These are phyloP conservation scores for Linum usitatissimum DNA, from an alignment of 345 rosid species.

Conservation along the genomic window DNA sequence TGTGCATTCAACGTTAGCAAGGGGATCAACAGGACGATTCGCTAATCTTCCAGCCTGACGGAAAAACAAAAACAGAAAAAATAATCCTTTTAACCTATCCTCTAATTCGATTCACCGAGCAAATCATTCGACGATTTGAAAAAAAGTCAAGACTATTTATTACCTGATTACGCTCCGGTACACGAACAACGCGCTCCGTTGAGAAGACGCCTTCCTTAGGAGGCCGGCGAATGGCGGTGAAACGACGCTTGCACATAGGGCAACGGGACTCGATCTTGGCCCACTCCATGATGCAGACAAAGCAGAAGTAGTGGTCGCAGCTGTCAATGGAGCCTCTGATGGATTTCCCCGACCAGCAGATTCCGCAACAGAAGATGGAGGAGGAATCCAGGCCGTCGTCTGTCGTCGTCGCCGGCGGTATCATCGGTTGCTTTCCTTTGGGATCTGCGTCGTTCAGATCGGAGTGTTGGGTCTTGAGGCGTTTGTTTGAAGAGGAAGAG, in stretches of 20 bases:
- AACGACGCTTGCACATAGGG: constrained; percentile 50
- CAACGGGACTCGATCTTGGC: constrained; percentile 50
- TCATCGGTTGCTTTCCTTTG: not conserved
- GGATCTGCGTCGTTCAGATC: not conserved
- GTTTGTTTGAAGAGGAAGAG: not conserved
- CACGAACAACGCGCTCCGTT: constrained; percentile 23
- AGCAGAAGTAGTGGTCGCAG: constrained; percentile 59
- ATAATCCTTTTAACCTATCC: no score
- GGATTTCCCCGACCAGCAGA: constrained; percentile 35
- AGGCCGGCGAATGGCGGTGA: constrained; percentile 32
- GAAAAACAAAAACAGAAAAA: constrained; percentile 27
- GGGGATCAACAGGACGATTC: constrained; percentile 27
- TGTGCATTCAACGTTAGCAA: constrained; percentile 27
- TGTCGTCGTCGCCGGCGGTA: no score
- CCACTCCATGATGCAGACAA: constrained; percentile 60
- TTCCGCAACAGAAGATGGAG: constrained; percentile 34
- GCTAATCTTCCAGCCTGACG: constrained; percentile 25
- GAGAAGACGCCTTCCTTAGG: constrained; percentile 29
- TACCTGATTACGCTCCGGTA: constrained; percentile 51
- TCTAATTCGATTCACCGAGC: no score
- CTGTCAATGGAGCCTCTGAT: constrained; percentile 43
- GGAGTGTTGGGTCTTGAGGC: not conserved
- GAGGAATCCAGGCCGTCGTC: constrained; percentile 4
- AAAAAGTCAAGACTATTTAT: no score
- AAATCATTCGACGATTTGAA: not conserved